These are phyloP conservation scores for Eucalyptus marginata DNA, from an alignment of 345 rosid species.

Conservation along the genomic window DNA sequence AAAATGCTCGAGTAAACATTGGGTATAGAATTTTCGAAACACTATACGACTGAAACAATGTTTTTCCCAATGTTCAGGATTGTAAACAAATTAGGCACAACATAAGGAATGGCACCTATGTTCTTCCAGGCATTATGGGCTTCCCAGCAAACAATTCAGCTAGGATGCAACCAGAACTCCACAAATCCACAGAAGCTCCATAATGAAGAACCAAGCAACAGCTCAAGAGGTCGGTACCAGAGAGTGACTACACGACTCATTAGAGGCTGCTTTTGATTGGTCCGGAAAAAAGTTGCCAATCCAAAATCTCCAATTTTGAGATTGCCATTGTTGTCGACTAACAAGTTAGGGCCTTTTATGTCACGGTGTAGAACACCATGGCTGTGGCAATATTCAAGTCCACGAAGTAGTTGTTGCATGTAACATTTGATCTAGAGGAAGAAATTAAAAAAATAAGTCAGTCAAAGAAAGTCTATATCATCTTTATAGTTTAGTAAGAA, in stretches of 20 bases:
- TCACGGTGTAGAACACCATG: conserved; percentile 50
- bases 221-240: conserved; percentile 60
- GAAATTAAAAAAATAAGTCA: background rate
- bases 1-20: too few relatives aligned
- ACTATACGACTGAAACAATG: too few relatives aligned
- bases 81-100: too few relatives aligned
- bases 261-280: conserved; percentile 34
- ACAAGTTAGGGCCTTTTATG: conserved; percentile 41
- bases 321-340: conserved; percentile 22
- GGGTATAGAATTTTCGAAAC: too few relatives aligned
- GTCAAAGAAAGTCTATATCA: background rate
- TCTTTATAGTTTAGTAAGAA: background rate
- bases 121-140: too few relatives aligned
- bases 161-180: too few relatives aligned
- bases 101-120: too few relatives aligned
- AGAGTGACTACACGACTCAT: conserved; percentile 51
- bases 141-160: too few relatives aligned
- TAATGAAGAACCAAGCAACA: conserved; percentile 51
- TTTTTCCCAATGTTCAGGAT: too few relatives aligned
- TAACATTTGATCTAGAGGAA: conserved; percentile 41
- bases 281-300: conserved; percentile 21
- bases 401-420: conserved; percentile 39
- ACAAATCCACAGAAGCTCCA: conserved; percentile 39
- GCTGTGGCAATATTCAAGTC: conserved; percentile 45
- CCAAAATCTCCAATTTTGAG: conserved; percentile 57